These are phyloP conservation scores for Floccularia luteovirens DNA, from an alignment of 768 basidiomycete species.

Conservation along the genomic window DNA sequence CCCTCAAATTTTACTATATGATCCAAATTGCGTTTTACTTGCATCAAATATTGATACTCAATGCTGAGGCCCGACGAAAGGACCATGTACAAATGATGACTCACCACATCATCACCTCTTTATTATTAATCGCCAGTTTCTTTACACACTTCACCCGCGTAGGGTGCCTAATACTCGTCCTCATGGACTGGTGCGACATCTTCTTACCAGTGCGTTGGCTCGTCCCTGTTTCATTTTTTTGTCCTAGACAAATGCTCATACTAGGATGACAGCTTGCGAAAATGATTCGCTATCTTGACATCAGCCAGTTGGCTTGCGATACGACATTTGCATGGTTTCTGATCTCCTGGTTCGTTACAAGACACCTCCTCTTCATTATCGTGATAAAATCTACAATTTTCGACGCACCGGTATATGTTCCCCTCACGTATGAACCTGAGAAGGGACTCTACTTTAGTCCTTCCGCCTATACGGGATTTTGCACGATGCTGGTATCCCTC, in stretches of 20 bases:
- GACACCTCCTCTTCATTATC: constrained; percentile 74
- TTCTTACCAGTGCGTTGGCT: constrained; percentile 69
- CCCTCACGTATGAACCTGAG: constrained; percentile 52
- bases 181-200: constrained; percentile 96
- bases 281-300: constrained; percentile 82
- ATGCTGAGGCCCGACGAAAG: constrained; percentile 86
- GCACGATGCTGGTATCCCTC: constrained; percentile 43
- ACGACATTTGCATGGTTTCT: constrained; percentile 74
- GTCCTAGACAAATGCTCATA: constrained; percentile 3
- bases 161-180: constrained; percentile 81
- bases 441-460: constrained; percentile 49
- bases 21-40: constrained; percentile 83
- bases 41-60: constrained; percentile 87
- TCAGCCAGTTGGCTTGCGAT: constrained; percentile 60
- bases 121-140: constrained; percentile 74
- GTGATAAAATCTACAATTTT: constrained; percentile 56
- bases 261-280: constrained; percentile 86
- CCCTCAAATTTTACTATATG: constrained; percentile 88
- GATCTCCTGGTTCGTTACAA: constrained; percentile 84
- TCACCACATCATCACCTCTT: constrained; percentile 87
- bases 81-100: constrained; percentile 96
- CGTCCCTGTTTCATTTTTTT: constrained; percentile 1
- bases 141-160: constrained; percentile 79
- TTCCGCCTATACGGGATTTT: constrained; percentile 39
- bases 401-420: constrained; percentile 42